Evolutionary conservation across 176 grass and related monocot species (phyloP), one percentile per base, ranked within the genome.

Genomic region (Elaeis guineensis): DNA sequence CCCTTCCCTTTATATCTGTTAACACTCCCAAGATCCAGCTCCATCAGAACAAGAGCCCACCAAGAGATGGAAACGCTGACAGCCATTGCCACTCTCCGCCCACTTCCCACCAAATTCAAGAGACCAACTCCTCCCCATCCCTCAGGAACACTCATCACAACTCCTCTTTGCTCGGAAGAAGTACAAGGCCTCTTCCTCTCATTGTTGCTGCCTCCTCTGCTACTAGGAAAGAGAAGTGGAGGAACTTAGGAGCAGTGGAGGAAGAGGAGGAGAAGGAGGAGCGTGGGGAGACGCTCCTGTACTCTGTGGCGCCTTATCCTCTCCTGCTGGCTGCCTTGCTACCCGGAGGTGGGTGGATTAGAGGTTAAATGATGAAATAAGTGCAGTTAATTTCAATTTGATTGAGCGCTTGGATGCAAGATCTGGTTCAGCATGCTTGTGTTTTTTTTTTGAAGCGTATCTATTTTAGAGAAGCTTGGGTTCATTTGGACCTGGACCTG

Each of bases 281-380:
- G 50, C 25, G 21, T 49, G 56, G 65, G 11, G 80, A 88, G 66
- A 55, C 70, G 49, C 32, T 78, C 75, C 56, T 82, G 21, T 75
- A 82, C 65, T 97, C 87, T 25, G 52, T 91, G 44, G 80, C 87
- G 50, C 81, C 87, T n/a, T 91, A 72, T 73, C 78, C 81, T 29
- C 70, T 91, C 12, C 70, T 97, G 35, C 77, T 97, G 0, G 84
- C 83, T 32, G 77, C 88, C 53, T 21, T 80, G 52, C 66, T 91
- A 49, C 87, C 93, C 0, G 92, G 93, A 67, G 78, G 86, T 82
- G 63, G 16, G 17, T 16, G 26, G 25, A 20, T 17, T 28, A 28
- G 1, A 44, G 35, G 9, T 39, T 64, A 51, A 17, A 50, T 21
- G 19, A 55, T 60, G 49, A 29, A 21, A 6, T 4, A 14, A 52